These are phyloP conservation scores for Tephrocybe sp. DNA, from an alignment of 768 basidiomycete species.

Conservation along the genomic window DNA sequence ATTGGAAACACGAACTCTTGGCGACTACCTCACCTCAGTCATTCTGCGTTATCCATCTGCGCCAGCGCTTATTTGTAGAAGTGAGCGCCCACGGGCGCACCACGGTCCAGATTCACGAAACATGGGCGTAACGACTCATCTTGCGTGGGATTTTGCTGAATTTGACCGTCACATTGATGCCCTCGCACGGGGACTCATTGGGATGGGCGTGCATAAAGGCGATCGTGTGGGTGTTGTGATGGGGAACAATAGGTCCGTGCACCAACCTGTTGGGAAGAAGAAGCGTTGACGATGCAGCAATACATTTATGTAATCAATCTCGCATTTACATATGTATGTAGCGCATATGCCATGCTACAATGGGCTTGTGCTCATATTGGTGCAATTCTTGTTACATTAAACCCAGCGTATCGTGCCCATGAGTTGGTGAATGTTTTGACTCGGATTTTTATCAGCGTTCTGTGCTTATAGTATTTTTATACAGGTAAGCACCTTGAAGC, in stretches of 20 bases:
- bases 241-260: slow-evolving; percentile 77
- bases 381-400: slow-evolving; percentile 81
- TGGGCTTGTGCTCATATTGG: slow-evolving; percentile 88
- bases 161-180: slow-evolving; percentile 67
- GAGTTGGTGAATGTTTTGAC: slow-evolving; percentile 54
- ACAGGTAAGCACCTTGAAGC: slow-evolving; percentile 60
- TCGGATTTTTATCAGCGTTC: background rate
- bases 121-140: slow-evolving; percentile 44
- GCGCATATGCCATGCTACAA: slow-evolving; percentile 78
- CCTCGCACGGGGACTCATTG: slow-evolving; percentile 67
- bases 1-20: slow-evolving; percentile 54
- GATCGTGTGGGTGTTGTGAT: slow-evolving; percentile 80
- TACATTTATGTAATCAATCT: background rate
- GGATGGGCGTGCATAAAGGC: slow-evolving; percentile 70
- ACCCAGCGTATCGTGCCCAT: slow-evolving; percentile 73
- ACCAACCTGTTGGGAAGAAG: background rate
- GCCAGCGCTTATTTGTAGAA: slow-evolving; percentile 65
- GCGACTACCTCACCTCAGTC: slow-evolving; percentile 59
- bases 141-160: slow-evolving; percentile 76
- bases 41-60: slow-evolving; percentile 51
- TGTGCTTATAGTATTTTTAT: background rate
- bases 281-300: background rate
- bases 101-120: slow-evolving; percentile 61
- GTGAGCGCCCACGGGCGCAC: slow-evolving; percentile 57
- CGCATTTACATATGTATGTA: slow-evolving; percentile 28